Conservation (phyloP, 2,329 filamentous ascomycete species). For the Pseudogymnoascus destructans region DNA sequence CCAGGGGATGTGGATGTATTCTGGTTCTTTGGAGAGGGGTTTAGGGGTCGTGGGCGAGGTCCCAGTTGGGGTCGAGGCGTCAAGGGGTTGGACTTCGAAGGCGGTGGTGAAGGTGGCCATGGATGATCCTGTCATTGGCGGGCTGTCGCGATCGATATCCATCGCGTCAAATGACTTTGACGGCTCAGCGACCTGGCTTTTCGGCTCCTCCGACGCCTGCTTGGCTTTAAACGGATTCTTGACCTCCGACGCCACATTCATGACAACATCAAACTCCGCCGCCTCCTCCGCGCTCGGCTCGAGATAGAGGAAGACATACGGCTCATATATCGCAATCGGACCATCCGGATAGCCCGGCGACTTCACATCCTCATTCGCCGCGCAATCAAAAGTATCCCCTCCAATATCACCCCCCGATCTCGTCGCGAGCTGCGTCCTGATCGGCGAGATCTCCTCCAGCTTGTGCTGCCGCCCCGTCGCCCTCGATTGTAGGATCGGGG, state of each 20-base stretch:
- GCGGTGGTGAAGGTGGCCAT: conserved; percentile 46
- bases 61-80: conserved; percentile 18
- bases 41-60: conserved; percentile 43
- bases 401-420: conserved; percentile 38
- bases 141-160: conserved; percentile 23
- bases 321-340: conserved; percentile 68
- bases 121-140: conserved; percentile 42
- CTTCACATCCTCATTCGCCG: conserved; percentile 67
- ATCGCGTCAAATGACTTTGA: conserved; percentile 20
- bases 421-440: conserved; percentile 48
- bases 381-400: conserved; percentile 50
- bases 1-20: conserved; percentile 81
- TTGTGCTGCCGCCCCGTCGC: conserved; percentile 12
- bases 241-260: conserved; percentile 76
- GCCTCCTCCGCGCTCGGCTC: conserved; percentile 71
- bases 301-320: conserved; percentile 64
- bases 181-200: conserved; percentile 21
- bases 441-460: conserved; percentile 34
- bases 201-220: conserved; percentile 24
- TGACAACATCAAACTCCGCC: conserved; percentile 64
- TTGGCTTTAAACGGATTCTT: conserved; percentile 52
- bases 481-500: conserved; percentile 19
- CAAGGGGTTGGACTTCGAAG: conserved; percentile 40
- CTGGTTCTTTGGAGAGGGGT: conserved; percentile 44
- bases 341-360: conserved; percentile 72